Percentiles rank a stretch among this genome's conserved stretches.
Evolutionary conservation across 768 basidiomycete genomes (phyloP).

Genomic region (Pholiota molesta): DNA sequence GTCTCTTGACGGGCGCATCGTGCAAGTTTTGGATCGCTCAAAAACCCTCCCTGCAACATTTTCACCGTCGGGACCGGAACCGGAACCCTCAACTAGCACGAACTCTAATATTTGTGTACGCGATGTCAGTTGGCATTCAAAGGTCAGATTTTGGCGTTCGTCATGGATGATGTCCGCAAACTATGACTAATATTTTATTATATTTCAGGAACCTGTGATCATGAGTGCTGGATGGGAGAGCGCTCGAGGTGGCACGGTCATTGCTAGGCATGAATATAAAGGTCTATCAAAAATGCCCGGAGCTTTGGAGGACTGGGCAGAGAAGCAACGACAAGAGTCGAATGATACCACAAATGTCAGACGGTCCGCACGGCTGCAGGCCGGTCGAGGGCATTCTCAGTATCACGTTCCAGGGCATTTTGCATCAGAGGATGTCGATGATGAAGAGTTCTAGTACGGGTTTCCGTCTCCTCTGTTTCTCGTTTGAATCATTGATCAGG

Average conservation of each 20-base stretch:
- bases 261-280: slow-evolving; percentile 97
- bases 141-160: slow-evolving; percentile 39
- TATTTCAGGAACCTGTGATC: slow-evolving; percentile 74
- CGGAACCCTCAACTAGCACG: slow-evolving; percentile 30
- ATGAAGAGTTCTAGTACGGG: slow-evolving; percentile 15
- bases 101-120: slow-evolving; percentile 65
- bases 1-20: slow-evolving; percentile 88
- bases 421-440: slow-evolving; percentile 16
- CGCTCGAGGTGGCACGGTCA: slow-evolving; percentile 63
- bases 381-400: slow-evolving; percentile 2
- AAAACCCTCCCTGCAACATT: slow-evolving; percentile 68
- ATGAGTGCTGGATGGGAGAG: slow-evolving; percentile 93
- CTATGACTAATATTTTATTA: background rate
- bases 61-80: slow-evolving; percentile 71
- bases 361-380: slow-evolving; percentile 27
- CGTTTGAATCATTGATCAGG: background rate
- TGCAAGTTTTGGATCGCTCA: slow-evolving; percentile 83
- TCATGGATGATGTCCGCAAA: background rate
- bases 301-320: slow-evolving; percentile 74
- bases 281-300: slow-evolving; percentile 75
- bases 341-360: slow-evolving; percentile 24
- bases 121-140: slow-evolving; percentile 95
- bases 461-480: background rate
- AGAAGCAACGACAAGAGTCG: slow-evolving; percentile 41
- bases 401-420: slow-evolving; percentile 24